Percentiles rank a stretch among this genome's conserved stretches.
Conservation (phyloP, 352 stramenopile genomes). For the Globisporangium ultimum region DNA sequence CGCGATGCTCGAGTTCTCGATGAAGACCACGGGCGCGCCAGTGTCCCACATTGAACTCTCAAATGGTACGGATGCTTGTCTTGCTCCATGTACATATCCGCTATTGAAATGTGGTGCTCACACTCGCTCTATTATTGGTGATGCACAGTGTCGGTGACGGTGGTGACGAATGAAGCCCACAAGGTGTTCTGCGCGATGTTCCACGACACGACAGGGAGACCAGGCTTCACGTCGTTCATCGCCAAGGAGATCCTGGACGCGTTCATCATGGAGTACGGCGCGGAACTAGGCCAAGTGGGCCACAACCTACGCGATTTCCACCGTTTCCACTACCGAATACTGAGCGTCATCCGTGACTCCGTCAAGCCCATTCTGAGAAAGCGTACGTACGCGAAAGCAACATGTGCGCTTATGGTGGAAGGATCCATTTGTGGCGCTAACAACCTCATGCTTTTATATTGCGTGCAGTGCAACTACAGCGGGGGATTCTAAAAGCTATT, state of each 20-base stretch:
- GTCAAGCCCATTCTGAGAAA: conserved; percentile 84
- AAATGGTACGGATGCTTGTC: conserved; percentile 34
- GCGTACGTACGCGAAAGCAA: conserved; percentile 43
- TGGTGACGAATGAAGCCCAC: conserved; percentile 84
- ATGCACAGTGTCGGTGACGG: conserved; percentile 75
- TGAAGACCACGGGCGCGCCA: conserved; percentile 84
- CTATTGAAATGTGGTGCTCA: too few relatives aligned
- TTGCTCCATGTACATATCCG: neutral
- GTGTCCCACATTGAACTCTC: conserved; percentile 91
- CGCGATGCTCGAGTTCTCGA: conserved; percentile 90
- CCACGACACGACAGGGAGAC: conserved; percentile 77
- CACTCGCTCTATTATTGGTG: too few relatives aligned
- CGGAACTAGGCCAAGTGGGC: conserved; percentile 74
- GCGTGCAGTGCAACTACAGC: conserved; percentile 77
- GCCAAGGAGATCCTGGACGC: conserved; percentile 83
- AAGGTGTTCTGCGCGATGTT: conserved; percentile 93
- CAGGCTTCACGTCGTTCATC: conserved; percentile 84
- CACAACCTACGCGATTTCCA: conserved; percentile 92
- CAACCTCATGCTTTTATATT: neutral
- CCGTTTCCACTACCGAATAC: conserved; percentile 86
- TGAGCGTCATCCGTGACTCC: conserved; percentile 75
- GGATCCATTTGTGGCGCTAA: too few relatives aligned
- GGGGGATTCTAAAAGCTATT: conserved; percentile 86
- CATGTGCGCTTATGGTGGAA: too few relatives aligned
- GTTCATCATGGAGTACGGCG: conserved; percentile 78